Evolutionary conservation across 371 early-diverging fungal genomes (phyloP).

Genomic region (Smittium mucronatum): DNA sequence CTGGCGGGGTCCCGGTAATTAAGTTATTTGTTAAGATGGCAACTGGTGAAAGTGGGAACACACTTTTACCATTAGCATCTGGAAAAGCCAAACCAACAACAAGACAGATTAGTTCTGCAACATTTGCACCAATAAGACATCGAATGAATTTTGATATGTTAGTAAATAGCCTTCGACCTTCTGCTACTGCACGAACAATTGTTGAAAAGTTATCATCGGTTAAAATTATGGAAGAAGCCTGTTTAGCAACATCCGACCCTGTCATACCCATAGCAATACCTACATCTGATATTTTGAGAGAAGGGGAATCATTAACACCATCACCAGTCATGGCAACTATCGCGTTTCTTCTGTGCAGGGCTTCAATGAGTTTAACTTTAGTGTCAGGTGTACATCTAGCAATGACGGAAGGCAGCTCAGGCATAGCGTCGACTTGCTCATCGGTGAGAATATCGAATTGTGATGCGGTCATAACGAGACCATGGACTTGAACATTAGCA

Average conservation of each 20-base stretch:
- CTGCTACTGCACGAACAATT: constrained; percentile 55
- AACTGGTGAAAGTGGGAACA: constrained; percentile 62
- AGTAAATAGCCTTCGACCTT: constrained; percentile 69
- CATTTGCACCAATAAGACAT: constrained; percentile 80
- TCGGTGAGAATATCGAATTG: constrained; percentile 73
- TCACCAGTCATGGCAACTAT: constrained; percentile 98
- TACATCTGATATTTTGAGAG: constrained; percentile 87
- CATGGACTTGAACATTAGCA: constrained; percentile 18
- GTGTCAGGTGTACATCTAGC: constrained; percentile 92
- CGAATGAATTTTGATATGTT: constrained; percentile 88
- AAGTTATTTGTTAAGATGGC: constrained; percentile 86
- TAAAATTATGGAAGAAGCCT: constrained; percentile 59
- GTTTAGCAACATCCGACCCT: constrained; percentile 60
- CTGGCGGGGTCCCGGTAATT: constrained; percentile 65
- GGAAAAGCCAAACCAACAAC: constrained; percentile 53
- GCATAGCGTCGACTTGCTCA: constrained; percentile 58
- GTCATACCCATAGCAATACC: constrained; percentile 85
- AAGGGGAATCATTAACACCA: constrained; percentile 97
- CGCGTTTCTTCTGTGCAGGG: constrained; percentile 70
- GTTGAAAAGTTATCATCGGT: constrained; percentile 58
- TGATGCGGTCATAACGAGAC: constrained; percentile 67
- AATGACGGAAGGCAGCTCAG: constrained; percentile 78
- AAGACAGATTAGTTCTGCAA: constrained; percentile 53
- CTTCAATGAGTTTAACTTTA: constrained; percentile 91
- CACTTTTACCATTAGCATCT: constrained; percentile 42